Conservation (phyloP, 1,284 basidiomycete species). For the Phellinidium pouzarii region DNA sequence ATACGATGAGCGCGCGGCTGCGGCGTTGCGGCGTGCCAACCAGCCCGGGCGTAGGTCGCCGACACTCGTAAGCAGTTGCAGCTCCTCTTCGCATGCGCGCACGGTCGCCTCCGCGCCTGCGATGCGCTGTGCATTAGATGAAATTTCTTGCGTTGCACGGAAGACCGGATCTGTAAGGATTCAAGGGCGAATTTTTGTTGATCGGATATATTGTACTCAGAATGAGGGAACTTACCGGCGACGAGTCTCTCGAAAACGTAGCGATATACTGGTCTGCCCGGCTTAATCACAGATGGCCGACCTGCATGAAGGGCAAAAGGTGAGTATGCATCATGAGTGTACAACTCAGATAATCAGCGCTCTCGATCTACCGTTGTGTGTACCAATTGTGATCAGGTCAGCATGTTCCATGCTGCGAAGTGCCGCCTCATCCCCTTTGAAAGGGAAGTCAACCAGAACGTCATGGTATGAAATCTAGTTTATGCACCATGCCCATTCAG, state of each 20-base stretch:
- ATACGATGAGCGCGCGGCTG: slow-evolving; percentile 60
- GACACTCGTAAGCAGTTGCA: slow-evolving; percentile 61
- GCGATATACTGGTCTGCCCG: slow-evolving; percentile 86
- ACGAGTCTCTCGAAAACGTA: slow-evolving; percentile 82
- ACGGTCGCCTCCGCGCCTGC: slow-evolving; percentile 60
- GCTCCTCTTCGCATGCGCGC: slow-evolving; percentile 70
- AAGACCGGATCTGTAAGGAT: slow-evolving; percentile 63
- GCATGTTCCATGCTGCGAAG: slow-evolving; percentile 85
- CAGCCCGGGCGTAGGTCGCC: slow-evolving; percentile 27
- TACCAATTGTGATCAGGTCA: slow-evolving; percentile 80
- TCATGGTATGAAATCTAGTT: slow-evolving; percentile 76
- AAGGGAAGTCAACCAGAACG: slow-evolving; percentile 78
- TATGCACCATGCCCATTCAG: not conserved
- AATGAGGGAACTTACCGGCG: slow-evolving; percentile 42
- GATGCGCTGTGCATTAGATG: slow-evolving; percentile 71
- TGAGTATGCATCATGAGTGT: not conserved
- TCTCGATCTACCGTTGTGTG: slow-evolving; percentile 51
- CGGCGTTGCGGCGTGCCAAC: slow-evolving; percentile 45
- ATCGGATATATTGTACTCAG: not conserved
- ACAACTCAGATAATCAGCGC: slow-evolving; percentile 6
- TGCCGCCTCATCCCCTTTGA: slow-evolving; percentile 84
- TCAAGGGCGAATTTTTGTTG: not conserved
- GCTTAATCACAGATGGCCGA: slow-evolving; percentile 77
- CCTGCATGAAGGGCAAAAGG: slow-evolving; percentile 38
- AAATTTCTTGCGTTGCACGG: slow-evolving; percentile 76